Evolutionary conservation across 495 filamentous ascomycete genomes (phyloP).

Genomic region (Neurospora sp.): DNA sequence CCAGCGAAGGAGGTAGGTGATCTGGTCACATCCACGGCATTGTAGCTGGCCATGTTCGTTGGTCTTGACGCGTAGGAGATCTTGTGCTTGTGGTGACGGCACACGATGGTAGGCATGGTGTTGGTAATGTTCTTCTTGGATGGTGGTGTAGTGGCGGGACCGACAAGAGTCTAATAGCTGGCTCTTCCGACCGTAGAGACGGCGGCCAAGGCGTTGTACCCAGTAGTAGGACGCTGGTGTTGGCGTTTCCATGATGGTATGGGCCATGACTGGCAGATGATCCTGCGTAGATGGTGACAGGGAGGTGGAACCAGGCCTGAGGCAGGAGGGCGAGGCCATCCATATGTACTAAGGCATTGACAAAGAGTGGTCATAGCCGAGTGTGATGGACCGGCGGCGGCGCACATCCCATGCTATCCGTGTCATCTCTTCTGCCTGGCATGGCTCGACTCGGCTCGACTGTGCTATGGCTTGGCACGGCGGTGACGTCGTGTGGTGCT

Average conservation of each 20-base stretch:
- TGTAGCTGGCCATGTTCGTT: constrained; percentile 16
- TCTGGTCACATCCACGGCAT: constrained; percentile 16
- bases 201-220: neutral
- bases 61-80: constrained; percentile 8
- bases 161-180: neutral
- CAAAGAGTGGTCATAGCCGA: neutral
- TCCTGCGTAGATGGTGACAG: neutral
- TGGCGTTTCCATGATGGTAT: neutral
- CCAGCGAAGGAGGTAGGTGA: constrained; percentile 21
- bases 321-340: neutral
- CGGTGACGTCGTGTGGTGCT: neutral
- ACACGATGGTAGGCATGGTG: neutral
- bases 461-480: neutral
- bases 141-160: neutral
- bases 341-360: neutral
- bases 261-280: neutral
- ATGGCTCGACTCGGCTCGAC: neutral
- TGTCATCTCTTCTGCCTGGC: neutral
- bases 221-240: neutral
- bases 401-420: neutral
- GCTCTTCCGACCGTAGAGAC: neutral
- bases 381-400: neutral
- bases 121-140: neutral
- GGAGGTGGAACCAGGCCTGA: neutral
- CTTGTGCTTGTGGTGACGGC: neutral